Conservation (phyloP, 495 filamentous ascomycete species). For the Annulohypoxylon nitens region DNA sequence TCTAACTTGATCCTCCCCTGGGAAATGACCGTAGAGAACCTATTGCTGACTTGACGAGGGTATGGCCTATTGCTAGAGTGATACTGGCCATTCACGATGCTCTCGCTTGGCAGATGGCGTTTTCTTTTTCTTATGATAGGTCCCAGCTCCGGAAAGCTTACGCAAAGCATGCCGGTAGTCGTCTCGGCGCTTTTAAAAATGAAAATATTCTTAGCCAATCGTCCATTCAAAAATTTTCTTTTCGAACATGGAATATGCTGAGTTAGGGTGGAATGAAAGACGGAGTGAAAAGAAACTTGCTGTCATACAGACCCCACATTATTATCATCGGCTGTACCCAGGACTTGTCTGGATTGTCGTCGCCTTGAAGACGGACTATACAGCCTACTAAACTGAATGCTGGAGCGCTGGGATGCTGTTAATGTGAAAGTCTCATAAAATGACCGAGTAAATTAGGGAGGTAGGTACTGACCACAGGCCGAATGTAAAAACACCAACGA, state of each 20-base stretch:
- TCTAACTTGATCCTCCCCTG: background rate
- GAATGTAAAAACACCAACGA: slow-evolving; percentile 35
- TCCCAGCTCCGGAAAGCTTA: slow-evolving; percentile 32
- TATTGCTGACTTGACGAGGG: background rate
- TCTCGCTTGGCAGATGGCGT: background rate
- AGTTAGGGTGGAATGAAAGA: too few relatives aligned
- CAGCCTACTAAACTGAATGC: slow-evolving; percentile 8
- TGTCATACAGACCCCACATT: slow-evolving; percentile 13
- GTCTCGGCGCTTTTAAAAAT: slow-evolving; percentile 17
- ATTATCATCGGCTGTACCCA: slow-evolving; percentile 35
- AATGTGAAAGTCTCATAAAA: background rate
- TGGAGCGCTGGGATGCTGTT: slow-evolving; percentile 19
- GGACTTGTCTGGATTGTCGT: slow-evolving; percentile 22
- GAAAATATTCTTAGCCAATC: too few relatives aligned
- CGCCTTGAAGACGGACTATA: slow-evolving; percentile 23
- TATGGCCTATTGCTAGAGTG: background rate
- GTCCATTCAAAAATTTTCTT: too few relatives aligned
- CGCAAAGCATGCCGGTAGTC: slow-evolving; percentile 22
- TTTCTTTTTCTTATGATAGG: background rate
- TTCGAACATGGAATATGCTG: background rate
- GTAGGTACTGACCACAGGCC: slow-evolving; percentile 30
- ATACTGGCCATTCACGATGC: background rate
- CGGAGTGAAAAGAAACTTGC: background rate
- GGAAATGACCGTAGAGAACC: background rate
- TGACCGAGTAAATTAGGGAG: too few relatives aligned